A percentile compares a stretch with the other conserved stretches of the same genome.
These are phyloP conservation scores for Camellia japonica DNA, from an alignment of 148 eudicot species.

Conservation along the genomic window DNA sequence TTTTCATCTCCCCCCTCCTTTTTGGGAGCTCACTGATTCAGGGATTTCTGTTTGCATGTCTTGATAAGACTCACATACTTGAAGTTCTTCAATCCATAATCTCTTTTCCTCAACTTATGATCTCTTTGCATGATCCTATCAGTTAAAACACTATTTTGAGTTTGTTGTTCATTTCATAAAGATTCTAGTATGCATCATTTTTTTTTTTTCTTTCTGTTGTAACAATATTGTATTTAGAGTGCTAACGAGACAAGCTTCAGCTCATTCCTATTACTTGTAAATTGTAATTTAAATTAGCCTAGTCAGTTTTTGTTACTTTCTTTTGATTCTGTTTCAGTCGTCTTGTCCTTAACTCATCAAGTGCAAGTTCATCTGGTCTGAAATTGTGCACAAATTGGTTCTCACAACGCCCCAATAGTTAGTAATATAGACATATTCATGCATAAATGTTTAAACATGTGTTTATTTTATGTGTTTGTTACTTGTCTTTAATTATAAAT, in stretches of 20 bases:
- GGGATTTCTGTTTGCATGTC: no score
- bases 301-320: not conserved
- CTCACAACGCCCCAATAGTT: no score
- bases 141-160: no score
- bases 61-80: no score
- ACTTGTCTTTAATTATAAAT: not conserved
- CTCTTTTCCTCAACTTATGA: no score
- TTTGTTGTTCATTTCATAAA: no score
- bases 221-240: not conserved
- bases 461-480: not conserved
- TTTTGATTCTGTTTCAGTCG: not conserved
- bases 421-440: not conserved
- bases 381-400: not conserved
- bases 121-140: no score
- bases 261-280: not conserved
- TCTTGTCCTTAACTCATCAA: not conserved
- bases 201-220: not conserved
- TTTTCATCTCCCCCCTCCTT: no score
- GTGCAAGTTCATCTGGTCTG: not conserved
- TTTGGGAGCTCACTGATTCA: no score
- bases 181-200: not conserved
- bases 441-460: not conserved
- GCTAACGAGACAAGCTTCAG: not conserved
- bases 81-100: no score
- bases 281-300: not conserved